Evolutionary conservation across 106 monocot species (phyloP).

Genomic region (Acorus gramineus): DNA sequence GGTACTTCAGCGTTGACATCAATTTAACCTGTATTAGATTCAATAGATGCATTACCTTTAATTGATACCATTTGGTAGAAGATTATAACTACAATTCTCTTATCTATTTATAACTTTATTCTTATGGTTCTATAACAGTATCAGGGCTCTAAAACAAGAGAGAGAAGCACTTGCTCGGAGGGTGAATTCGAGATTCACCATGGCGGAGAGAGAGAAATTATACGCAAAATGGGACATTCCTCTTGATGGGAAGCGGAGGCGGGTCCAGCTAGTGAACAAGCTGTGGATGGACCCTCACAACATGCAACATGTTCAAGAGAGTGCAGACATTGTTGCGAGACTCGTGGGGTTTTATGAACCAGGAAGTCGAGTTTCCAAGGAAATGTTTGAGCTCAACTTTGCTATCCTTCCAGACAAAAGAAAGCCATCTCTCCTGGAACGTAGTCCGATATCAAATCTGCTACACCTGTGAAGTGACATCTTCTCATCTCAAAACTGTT

Average conservation of each 20-base stretch:
- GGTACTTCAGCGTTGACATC: too few species aligned
- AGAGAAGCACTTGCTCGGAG: constrained; percentile 4
- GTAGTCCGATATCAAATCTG: constrained; percentile 1
- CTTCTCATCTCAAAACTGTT: too few species aligned
- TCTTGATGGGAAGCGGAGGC: constrained; percentile 3
- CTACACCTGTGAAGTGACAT: not conserved
- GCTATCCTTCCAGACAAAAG: not conserved
- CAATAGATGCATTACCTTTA: too few species aligned
- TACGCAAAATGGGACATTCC: constrained; percentile 2
- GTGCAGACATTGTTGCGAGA: constrained; percentile 5
- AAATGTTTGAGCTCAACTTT: constrained; percentile 10
- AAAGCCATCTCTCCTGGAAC: not conserved
- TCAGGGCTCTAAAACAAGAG: constrained; percentile 2
- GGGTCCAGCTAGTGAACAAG: constrained; percentile 8
- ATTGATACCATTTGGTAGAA: too few species aligned
- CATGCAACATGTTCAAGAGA: not conserved
- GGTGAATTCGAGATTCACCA: not conserved
- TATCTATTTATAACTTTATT: too few species aligned
- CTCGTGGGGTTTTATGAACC: constrained; percentile 1
- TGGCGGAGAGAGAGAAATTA: not conserved
- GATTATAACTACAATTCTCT: too few species aligned
- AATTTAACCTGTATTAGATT: too few species aligned
- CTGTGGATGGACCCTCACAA: constrained; percentile 4
- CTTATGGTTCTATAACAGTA: too few species aligned
- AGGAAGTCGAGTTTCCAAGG: not conserved